Base-by-base conservation (phyloP, 108 stramenopile species). In the Cyclostephanos invisitatus region DNA sequence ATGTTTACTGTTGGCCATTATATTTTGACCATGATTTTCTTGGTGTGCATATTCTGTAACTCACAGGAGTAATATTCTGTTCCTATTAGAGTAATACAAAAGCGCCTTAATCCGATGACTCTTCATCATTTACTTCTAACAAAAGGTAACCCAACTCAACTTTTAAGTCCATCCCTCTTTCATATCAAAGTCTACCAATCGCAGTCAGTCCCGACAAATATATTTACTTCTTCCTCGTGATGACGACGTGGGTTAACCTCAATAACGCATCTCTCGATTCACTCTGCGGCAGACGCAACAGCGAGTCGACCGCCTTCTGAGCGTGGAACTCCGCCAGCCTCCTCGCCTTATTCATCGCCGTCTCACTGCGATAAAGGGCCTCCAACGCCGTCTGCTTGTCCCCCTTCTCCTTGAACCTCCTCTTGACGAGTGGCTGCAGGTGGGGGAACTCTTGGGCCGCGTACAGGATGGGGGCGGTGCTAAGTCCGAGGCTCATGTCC, bases 391-490 rank as follows among this genome's bases (percentile, higher is more conserved):
- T 82, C 67, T 96, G 88, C 73, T 94, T 95, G 69, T 98, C 97
- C 8, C 97, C 97, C 76, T 92, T 87, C 22, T 97, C 75, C 70
- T 96, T 96, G 74, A 98, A 98, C 64, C 96, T 78, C 70, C 97
- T 77, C 88, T 91, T 96, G 25, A 98, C 84, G 57, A 98, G 37
- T 6, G 97, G 94, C 58, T 72, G 53, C 9, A 97, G 82, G 51
- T 89, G 82, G 15, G 83, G 77, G 51, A 73, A 80, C 74, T 94
- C 91, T 80, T 97, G 93, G 3, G 96, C 94, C 3, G 97, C 96
- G 69, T 97, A 98, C 36, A 98, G 65, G 50, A 98, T 95, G 6
- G 96, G 97, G 2, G 97, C 97, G n/a, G 97, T 98, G 58, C 96
- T 96, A 27, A 98, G 84, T 18, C 97, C 97, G 22, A 97, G 75